Conservation (phyloP, 805 yeast species). For the Komagataella populi region DNA sequence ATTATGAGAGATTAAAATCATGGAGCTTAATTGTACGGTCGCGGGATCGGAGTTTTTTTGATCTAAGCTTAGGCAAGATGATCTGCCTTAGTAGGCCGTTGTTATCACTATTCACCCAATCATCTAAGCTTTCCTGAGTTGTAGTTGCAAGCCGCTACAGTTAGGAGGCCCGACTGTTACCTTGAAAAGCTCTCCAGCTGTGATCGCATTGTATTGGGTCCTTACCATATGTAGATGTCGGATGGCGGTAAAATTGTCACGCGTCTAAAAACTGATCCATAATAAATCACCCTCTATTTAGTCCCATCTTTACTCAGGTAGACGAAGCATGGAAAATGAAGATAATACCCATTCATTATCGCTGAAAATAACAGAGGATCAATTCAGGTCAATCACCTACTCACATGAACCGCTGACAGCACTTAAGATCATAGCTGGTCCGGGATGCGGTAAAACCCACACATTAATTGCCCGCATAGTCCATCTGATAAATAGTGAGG, state of each 20-base stretch:
- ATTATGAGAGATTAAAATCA: not conserved
- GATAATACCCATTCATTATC: not conserved
- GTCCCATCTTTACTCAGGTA: not conserved
- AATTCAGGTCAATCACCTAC: conserved; percentile 27
- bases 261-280: not conserved
- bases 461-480: conserved; percentile 43
- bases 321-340: not conserved
- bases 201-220: no score
- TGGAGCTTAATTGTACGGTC: not conserved
- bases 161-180: no score
- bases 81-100: not conserved
- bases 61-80: not conserved
- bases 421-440: conserved; percentile 49
- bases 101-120: no score
- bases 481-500: conserved; percentile 22
- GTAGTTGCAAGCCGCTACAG: no score
- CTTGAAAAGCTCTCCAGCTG: no score
- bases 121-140: no score
- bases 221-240: not conserved
- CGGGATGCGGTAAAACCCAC: conserved; percentile 63
- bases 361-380: conserved; percentile 26
- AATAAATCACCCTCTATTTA: not conserved
- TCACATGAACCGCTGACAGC: conserved; percentile 25
- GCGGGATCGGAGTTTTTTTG: not conserved
- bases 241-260: not conserved